Evolutionary conservation across 176 grass and related monocot genomes (phyloP).

Genomic region (Chrysopogon serrulatus): DNA sequence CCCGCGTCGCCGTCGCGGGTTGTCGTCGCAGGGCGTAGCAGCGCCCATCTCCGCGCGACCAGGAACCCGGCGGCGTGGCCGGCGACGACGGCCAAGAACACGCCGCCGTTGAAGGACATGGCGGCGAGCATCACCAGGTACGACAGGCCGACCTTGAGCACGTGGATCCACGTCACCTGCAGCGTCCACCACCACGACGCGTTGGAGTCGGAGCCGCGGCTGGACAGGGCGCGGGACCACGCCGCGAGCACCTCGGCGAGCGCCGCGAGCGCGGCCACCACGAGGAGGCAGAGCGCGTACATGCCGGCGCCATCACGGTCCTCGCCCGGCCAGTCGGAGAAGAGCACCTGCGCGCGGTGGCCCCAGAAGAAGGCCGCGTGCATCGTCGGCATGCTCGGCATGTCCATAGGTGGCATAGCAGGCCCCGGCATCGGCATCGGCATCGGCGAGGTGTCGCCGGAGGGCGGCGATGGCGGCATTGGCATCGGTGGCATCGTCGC

Average conservation of each 20-base stretch:
- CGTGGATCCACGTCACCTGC: constrained; percentile 28
- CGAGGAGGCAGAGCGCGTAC: constrained; percentile 57
- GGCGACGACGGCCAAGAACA: constrained; percentile 43
- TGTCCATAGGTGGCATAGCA: background rate
- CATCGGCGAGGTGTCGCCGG: background rate
- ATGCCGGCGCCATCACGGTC: constrained; percentile 13
- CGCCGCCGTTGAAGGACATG: constrained; percentile 71
- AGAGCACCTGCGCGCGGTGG: constrained; percentile 38
- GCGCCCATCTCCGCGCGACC: constrained; percentile 6
- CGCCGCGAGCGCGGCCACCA: constrained; percentile 35
- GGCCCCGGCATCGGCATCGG: background rate
- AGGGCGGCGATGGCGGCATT: background rate
- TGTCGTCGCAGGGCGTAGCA: background rate
- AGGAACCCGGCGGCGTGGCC: constrained; percentile 54
- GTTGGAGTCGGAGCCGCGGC: background rate
- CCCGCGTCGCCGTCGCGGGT: background rate
- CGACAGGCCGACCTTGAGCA: constrained; percentile 30
- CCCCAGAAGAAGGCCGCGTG: constrained; percentile 67
- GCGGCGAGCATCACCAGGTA: constrained; percentile 71
- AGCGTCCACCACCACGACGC: background rate
- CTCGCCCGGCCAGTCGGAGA: constrained; percentile 54
- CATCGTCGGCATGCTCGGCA: constrained; percentile 8
- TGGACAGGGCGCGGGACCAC: background rate
- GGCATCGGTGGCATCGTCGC: background rate
- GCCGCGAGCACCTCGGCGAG: constrained; percentile 38